Percentiles rank a stretch among this genome's conserved stretches.
Evolutionary conservation across 75 land plant species (phyloP).

Genomic region (Sequoia sempervirens): DNA sequence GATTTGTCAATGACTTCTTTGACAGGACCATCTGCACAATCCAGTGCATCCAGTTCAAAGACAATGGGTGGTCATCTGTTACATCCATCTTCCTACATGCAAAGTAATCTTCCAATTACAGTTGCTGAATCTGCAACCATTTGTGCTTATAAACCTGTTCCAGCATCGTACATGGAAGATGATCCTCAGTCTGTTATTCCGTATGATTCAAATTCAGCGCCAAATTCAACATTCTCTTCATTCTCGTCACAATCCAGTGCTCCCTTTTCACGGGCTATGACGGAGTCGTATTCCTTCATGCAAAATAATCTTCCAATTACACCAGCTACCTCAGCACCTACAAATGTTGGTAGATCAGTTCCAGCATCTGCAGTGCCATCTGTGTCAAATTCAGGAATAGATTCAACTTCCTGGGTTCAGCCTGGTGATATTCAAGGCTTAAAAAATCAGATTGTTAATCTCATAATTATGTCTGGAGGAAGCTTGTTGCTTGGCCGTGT

Average conservation of each 20-base stretch:
- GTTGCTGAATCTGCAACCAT: background rate
- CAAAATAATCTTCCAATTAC: background rate
- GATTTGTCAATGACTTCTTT: background rate
- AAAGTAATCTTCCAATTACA: constrained; percentile 1
- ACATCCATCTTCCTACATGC: background rate
- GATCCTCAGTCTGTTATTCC: background rate
- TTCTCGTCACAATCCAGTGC: background rate
- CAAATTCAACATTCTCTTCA: background rate
- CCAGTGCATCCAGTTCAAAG: background rate
- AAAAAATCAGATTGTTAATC: constrained; percentile 68
- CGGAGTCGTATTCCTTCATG: background rate
- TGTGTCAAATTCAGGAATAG: background rate
- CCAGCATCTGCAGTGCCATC: background rate
- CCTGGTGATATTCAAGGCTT: constrained; percentile 86
- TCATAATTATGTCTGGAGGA: constrained; percentile 67
- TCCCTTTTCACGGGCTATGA: background rate
- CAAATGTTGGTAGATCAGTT: background rate
- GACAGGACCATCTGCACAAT: constrained; percentile 2
- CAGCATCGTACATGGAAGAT: background rate
- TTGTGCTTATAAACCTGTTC: background rate
- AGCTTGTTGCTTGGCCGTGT: constrained; percentile 53
- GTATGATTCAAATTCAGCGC: background rate
- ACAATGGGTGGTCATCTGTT: too few species aligned
- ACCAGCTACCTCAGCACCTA: background rate
- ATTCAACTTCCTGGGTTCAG: constrained; percentile 37